Conservation (phyloP, 2,329 filamentous ascomycete genomes). For the Sporothrix pallida region DNA sequence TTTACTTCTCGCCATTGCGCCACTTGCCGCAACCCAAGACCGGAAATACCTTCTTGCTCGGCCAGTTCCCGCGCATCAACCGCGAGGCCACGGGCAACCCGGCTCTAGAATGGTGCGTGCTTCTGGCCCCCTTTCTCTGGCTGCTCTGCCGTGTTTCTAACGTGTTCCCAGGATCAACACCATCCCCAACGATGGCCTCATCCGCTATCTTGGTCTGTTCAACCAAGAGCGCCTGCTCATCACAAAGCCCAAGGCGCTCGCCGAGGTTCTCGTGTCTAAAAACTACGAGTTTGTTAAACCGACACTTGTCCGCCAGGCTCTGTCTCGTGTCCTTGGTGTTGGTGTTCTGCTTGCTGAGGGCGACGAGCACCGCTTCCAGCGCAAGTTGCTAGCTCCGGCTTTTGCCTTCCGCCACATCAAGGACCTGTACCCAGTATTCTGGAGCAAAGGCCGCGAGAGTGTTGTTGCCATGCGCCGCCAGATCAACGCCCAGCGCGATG, state of each 20-base stretch:
- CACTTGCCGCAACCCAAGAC: constrained; percentile 52
- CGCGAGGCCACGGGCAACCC: constrained; percentile 51
- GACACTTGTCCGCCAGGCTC: constrained; percentile 54
- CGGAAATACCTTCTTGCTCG: constrained; percentile 53
- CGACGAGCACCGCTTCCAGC: constrained; percentile 84
- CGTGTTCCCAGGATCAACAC: constrained; percentile 57
- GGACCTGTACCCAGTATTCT: constrained; percentile 82
- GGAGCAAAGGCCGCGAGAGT: constrained; percentile 74
- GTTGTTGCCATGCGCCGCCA: constrained; percentile 63
- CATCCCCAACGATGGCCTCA: constrained; percentile 70
- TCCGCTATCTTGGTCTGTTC: constrained; percentile 68
- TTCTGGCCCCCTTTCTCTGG: constrained; percentile 15
- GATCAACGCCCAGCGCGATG: neutral
- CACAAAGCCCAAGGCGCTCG: constrained; percentile 67
- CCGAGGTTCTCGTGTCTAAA: constrained; percentile 71
- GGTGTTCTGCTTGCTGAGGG: constrained; percentile 83
- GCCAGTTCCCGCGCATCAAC: constrained; percentile 53
- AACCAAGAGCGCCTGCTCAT: constrained; percentile 69
- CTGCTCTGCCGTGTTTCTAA: neutral
- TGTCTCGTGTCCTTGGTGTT: constrained; percentile 70
- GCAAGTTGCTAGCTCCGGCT: constrained; percentile 79
- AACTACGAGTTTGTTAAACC: constrained; percentile 75
- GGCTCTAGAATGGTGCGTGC: constrained; percentile 54
- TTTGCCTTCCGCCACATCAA: constrained; percentile 89
- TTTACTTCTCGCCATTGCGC: constrained; percentile 56